A percentile compares a stretch with the other conserved stretches of the same genome.
These are phyloP conservation scores for Aspergillus biplanus DNA, from an alignment of 495 filamentous ascomycete genomes.

Conservation along the genomic window DNA sequence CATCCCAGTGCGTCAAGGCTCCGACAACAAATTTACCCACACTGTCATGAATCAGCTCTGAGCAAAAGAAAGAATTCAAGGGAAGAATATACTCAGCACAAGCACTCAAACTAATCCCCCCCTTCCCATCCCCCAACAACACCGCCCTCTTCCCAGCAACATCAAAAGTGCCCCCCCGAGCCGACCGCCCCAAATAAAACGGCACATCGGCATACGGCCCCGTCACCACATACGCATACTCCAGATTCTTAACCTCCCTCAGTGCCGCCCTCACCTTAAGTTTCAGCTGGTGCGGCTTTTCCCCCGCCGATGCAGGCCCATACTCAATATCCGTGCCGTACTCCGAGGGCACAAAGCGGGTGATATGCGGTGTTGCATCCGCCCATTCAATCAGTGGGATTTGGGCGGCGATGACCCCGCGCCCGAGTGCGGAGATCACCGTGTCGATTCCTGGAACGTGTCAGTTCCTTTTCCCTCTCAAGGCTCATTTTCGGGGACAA, in stretches of 20 bases:
- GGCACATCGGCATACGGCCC: slow-evolving; percentile 73
- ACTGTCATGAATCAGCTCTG: slow-evolving; percentile 36
- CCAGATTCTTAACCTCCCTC: slow-evolving; percentile 48
- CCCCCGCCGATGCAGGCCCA: slow-evolving; percentile 56
- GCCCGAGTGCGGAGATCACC: slow-evolving; percentile 65
- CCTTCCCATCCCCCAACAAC: slow-evolving; percentile 60
- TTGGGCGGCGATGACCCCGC: slow-evolving; percentile 59
- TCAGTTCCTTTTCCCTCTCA: neutral
- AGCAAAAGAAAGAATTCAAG: neutral
- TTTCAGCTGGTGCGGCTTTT: slow-evolving; percentile 73
- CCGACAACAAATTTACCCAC: slow-evolving; percentile 67
- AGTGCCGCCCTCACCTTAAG: slow-evolving; percentile 65
- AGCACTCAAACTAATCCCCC: slow-evolving; percentile 63
- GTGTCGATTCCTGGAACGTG: slow-evolving; percentile 59
- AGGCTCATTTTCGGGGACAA: too few relatives aligned
- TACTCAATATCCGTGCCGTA: slow-evolving; percentile 79
- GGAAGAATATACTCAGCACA: slow-evolving; percentile 63
- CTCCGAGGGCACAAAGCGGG: slow-evolving; percentile 73
- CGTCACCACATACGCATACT: slow-evolving; percentile 67
- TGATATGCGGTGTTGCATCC: slow-evolving; percentile 55
- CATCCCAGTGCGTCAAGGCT: slow-evolving; percentile 58
- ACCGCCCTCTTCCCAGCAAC: slow-evolving; percentile 57
- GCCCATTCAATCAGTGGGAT: slow-evolving; percentile 62
- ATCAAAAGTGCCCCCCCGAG: slow-evolving; percentile 57
- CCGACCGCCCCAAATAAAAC: slow-evolving; percentile 41